Conservation (phyloP, 257 asterid genomes). For the Solanum microdontum region DNA sequence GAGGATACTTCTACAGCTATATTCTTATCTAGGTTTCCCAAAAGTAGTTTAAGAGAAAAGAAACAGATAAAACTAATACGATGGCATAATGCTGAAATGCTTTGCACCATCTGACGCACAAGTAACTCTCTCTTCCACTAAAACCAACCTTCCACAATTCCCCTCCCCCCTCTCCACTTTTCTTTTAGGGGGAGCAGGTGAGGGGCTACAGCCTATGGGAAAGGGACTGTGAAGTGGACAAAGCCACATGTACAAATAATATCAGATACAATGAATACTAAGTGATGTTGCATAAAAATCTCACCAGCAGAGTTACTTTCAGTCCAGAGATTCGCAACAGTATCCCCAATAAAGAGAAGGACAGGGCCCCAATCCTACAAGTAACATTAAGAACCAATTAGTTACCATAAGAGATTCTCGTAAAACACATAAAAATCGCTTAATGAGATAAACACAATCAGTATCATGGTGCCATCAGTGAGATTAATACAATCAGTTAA, state of each 20-base stretch:
- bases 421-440: not conserved
- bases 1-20: not conserved
- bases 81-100: not conserved
- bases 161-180: too few species aligned
- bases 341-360: slow-evolving; percentile 48
- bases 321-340: slow-evolving; percentile 52
- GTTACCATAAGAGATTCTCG: not conserved
- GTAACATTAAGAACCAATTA: slow-evolving; percentile 4
- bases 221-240: not conserved
- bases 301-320: slow-evolving; percentile 47
- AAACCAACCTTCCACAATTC: not conserved
- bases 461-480: not conserved
- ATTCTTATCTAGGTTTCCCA: not conserved
- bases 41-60: not conserved
- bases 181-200: not conserved
- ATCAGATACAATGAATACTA: not conserved
- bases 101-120: not conserved
- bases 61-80: not conserved
- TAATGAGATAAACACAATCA: not conserved
- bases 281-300: slow-evolving; percentile 1
- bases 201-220: not conserved
- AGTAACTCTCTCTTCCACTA: not conserved
- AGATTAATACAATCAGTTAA: not conserved
- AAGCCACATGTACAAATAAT: not conserved
- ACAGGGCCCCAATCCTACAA: slow-evolving; percentile 74